Base-by-base conservation (phyloP, 257 asterid species). In the Solanum rostratum region DNA sequence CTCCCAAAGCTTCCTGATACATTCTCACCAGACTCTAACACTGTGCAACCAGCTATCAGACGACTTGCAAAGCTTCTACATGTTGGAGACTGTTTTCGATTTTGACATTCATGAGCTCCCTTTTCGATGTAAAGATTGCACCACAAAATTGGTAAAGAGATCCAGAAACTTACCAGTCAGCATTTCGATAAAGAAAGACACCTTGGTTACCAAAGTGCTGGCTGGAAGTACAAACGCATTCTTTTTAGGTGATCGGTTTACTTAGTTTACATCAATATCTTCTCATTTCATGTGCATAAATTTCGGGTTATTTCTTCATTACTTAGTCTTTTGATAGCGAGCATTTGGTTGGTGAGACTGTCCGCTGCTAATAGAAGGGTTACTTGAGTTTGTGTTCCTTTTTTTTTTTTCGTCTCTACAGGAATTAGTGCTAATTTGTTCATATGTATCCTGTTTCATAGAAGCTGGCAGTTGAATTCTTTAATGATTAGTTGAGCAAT, bases 1-100 rank as follows among this genome's bases (percentile, higher is more conserved):
- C 74, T 92, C 79, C 99, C 99, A 8, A 95, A 95, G 81, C 92
- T 96, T 86, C 99, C 99, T 37, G 78, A 85, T 60, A 85, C 93
- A 30, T 84, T 96, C 43, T 88, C 95, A 79, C 92, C 91, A 30
- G 60, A 88, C 84, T 93, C 97, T 81, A 90, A 88, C 84, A 91
- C 92, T 11, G 97, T 96, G 85, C 90, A 86, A 84, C 93, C 95
- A 62, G 89, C 89, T 39, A 88, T 96, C 52, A 52, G 79, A 84
- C 92, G 88, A 62, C 98, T 96, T 24, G 97, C 96, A 22, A 87
- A 84, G 19, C 92, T 88, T 87, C 93, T 95, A 12, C 88, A 90
- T 76, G 98, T 93, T 70, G 85, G 91, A 55, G 89, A 90, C 70
- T 95, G 93, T 87, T 96, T 95, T 86, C 76, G 89, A 86, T 89